Percentiles rank a stretch among this genome's conserved stretches.
These are phyloP conservation scores for Sphenostylis stenocarpa DNA, from an alignment of 306 rosid species.

Conservation along the genomic window DNA sequence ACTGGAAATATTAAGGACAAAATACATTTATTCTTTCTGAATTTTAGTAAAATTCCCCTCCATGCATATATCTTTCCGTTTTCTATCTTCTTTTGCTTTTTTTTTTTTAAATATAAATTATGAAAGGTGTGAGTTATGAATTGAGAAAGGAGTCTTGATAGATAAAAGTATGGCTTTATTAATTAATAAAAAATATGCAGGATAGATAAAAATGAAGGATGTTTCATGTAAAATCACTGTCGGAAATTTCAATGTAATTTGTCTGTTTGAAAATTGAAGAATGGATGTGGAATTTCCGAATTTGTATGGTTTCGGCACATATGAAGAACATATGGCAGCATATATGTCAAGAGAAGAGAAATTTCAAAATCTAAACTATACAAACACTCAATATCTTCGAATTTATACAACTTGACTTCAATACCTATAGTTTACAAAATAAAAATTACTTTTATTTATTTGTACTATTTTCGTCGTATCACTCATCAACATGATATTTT, in stretches of 20 bases:
- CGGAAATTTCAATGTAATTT: background rate
- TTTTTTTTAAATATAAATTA: background rate
- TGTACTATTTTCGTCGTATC: too few relatives aligned
- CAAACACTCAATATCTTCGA: background rate
- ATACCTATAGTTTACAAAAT: too few relatives aligned
- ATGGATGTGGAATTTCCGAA: background rate
- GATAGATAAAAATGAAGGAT: background rate
- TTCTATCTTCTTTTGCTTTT: background rate
- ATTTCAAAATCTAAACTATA: background rate
- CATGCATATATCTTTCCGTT: background rate
- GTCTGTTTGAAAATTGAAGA: background rate
- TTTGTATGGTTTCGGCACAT: background rate
- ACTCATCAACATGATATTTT: too few relatives aligned
- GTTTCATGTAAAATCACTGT: background rate
- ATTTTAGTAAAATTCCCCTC: background rate
- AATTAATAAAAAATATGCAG: background rate
- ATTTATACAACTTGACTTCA: too few relatives aligned
- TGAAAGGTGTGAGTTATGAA: background rate
- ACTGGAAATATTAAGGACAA: background rate
- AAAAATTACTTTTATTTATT: too few relatives aligned
- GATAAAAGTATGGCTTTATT: background rate
- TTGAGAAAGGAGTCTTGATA: background rate
- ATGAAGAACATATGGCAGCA: background rate
- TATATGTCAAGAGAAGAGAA: background rate
- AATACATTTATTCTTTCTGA: background rate